Evolutionary conservation across 2,329 filamentous ascomycete genomes (phyloP), one percentile per base, ranked within the genome.

Genomic region (Chrysosporium queenslandicum): DNA sequence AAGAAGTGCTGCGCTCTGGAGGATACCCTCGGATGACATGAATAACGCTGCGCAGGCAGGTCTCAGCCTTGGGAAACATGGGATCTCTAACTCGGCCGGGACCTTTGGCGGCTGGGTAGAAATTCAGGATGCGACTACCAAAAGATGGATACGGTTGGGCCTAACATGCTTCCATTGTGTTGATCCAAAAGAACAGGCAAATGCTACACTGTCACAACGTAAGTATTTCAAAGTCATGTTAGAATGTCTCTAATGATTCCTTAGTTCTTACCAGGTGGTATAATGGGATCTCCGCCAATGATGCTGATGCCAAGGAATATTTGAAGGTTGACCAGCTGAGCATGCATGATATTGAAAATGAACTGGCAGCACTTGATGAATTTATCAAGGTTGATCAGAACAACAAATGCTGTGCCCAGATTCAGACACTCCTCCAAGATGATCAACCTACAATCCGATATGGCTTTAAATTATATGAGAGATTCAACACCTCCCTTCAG

Each of bases 221-320:
- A 46, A 46, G 43, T 46, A 46, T n/a, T 23, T 46, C 9, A 30
- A 29, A 46, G 16, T 46, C 16, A n/a, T 46, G 43, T 46, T 46
- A 23, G 43, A 34, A 46, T 46, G 43, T 46, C 43, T 46, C 29
- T 29, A 9, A 29, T 46, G 43, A 46, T 46, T 46, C 23, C 14
- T 46, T 46, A 46, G 43, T 46, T 46, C 25, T 46, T 46, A 46
- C 43, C 43, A 46, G 29, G 23, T 46, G 43, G 43, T 46, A 46
- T 46, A 46, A 46, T 46, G 43, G 43, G 43, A 46, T 46, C 45
- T 3, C 11, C 45, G 45, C 32, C 25, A 48, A 48, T 14, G 45
- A 48, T n/a, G 45, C 27, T 34, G 29, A 6, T 48, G 27, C 45
- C 23, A 18, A 32, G 32, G 9, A 30, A 48, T 21, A 48, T 46